Base-by-base conservation (phyloP, 2,329 filamentous ascomycete genomes). In the Chaetothyriales sp. region DNA sequence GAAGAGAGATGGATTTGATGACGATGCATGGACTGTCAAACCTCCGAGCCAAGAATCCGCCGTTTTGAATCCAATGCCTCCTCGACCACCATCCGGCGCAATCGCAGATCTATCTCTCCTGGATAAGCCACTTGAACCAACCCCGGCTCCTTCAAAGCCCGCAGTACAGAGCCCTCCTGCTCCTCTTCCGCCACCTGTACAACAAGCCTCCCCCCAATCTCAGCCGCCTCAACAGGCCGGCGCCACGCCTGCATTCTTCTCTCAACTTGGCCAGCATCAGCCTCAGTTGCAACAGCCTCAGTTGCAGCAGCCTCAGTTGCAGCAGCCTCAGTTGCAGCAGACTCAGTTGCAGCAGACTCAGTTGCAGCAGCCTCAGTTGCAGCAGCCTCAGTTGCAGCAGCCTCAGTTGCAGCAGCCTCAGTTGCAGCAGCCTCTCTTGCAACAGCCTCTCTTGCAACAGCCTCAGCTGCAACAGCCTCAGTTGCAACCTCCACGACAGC, bases 21-120 rank as follows among this genome's bases (percentile, higher is more conserved):
- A 97, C 63, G 88, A 97, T 71, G 92, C 92, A 7, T 98, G 92
- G 92, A 87, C 94, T 62, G 84, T 95, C 48, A 95, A 95, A 70
- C 86, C 88, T 18, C 58, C 70, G 59, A 55, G 68, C 44, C 58
- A 65, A 44, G 58, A 73, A 47, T 64, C 69, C 29, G 60, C 74
- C 19, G 62, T 70, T 15, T 61, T 70, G 13, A 62, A 73, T 18
- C 61, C 70, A 1, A 63, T 70, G 13, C 58, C 69, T 25, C 66
- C 68, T 19, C 66, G 72, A 50, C 74, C 75, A 43, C 68, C 75
- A 20, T 84, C 85, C 22, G 86, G 85, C 5, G 83, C 86, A 3
- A 75, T 87, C 67, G 76, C 78, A 54, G 80, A 85, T 52, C 66
- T 86, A 20, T 82, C 81, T n/a, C 64, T 85, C n/a, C 72, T 83